phyloP scores from a whole-genome alignment of 139 green algal genomes.

The Dunaliella sp. region DNA sequence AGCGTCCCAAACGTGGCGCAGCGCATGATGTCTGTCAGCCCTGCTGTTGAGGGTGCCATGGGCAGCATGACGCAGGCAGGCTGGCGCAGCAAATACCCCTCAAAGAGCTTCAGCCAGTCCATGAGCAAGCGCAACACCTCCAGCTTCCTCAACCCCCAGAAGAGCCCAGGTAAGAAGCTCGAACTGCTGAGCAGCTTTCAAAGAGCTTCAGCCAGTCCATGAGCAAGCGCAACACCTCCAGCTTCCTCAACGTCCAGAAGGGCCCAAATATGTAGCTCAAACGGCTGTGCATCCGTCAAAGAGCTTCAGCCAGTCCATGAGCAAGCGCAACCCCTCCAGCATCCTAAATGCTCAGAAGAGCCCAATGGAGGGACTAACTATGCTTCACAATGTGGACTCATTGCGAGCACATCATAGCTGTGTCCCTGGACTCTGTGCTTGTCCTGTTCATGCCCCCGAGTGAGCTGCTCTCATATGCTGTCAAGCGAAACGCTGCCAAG shows the following conservation, averaged over 20 bases:
- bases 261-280: not conserved
- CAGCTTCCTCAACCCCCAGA: not conserved
- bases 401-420: too few relatives aligned
- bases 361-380: too few relatives aligned
- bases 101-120: not conserved
- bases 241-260: not conserved
- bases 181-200: too few relatives aligned
- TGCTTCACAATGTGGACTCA: too few relatives aligned
- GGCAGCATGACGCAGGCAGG: constrained; percentile 4
- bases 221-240: not conserved
- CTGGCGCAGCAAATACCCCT: not conserved
- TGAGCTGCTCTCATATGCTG: too few relatives aligned
- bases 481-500: too few relatives aligned
- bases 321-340: not conserved
- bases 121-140: not conserved
- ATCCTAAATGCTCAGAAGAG: not conserved
- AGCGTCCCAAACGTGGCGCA: not conserved
- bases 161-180: not conserved
- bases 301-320: not conserved
- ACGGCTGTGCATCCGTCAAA: too few relatives aligned
- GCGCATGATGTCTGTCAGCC: not conserved
- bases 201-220: not conserved
- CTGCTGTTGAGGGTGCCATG: not conserved
- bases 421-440: too few relatives aligned
- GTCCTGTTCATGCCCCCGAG: too few relatives aligned